phyloP scores from a whole-genome alignment of 2,329 filamentous ascomycete species.

The Didymella sp. region DNA sequence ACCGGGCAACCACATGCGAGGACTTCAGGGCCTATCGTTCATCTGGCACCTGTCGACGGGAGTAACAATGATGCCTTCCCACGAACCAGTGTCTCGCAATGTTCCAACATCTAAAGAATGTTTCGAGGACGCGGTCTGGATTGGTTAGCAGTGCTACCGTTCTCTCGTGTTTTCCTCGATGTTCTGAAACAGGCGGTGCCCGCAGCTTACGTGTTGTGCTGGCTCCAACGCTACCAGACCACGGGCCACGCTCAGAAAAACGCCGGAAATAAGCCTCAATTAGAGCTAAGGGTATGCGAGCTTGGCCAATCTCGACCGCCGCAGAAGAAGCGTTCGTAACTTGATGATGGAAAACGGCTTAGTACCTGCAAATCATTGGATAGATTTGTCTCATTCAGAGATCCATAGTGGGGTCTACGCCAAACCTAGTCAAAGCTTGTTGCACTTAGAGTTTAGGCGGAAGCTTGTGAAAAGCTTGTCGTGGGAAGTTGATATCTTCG shows the following conservation, averaged over 20 bases:
- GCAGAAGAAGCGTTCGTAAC: slow-evolving; percentile 5
- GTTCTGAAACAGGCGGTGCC: slow-evolving; percentile 19
- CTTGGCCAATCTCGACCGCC: background rate
- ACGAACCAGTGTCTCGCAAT: slow-evolving; percentile 9
- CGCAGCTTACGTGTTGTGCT: slow-evolving; percentile 19
- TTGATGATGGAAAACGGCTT: slow-evolving; percentile 9
- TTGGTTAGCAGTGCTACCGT: slow-evolving; percentile 8
- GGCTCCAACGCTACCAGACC: slow-evolving; percentile 2
- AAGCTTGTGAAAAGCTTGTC: background rate
- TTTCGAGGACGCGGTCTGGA: background rate
- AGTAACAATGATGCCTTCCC: background rate
- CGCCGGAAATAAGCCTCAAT: background rate
- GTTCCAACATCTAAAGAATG: background rate
- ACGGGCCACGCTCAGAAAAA: background rate
- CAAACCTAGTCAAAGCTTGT: background rate
- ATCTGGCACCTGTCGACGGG: slow-evolving; percentile 17
- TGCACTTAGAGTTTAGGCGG: background rate
- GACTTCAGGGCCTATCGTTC: slow-evolving; percentile 10
- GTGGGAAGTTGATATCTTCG: background rate
- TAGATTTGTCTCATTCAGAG: background rate
- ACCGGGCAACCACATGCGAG: slow-evolving; percentile 6
- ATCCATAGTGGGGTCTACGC: background rate
- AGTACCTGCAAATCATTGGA: background rate
- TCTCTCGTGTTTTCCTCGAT: slow-evolving; percentile 10
- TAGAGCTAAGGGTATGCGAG: background rate